Evolutionary conservation across 2,329 filamentous ascomycete species (phyloP).

Genomic region (Neopestalotiopsis sp.): DNA sequence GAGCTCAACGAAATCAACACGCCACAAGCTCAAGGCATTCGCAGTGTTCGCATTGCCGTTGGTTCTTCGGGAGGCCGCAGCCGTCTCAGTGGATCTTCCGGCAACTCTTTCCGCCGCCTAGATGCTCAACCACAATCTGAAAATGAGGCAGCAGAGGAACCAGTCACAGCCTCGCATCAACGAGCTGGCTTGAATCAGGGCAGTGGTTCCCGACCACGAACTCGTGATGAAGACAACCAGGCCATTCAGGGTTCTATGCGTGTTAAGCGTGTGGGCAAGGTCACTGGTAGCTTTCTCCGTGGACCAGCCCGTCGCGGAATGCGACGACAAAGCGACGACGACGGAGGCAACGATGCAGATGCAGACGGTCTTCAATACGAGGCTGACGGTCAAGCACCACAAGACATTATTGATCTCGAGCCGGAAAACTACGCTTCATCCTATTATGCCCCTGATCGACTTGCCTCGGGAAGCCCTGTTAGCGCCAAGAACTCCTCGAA

Average conservation of each 20-base stretch:
- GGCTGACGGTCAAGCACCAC: slow-evolving; percentile 43
- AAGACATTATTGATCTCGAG: slow-evolving; percentile 41
- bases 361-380: slow-evolving; percentile 48
- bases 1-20: slow-evolving; percentile 55
- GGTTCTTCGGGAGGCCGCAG: slow-evolving; percentile 54
- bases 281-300: slow-evolving; percentile 78
- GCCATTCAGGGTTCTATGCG: slow-evolving; percentile 76
- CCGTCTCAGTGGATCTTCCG: slow-evolving; percentile 42
- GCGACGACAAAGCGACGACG: slow-evolving; percentile 70
- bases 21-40: slow-evolving; percentile 50
- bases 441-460: slow-evolving; percentile 54
- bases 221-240: slow-evolving; percentile 64
- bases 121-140: slow-evolving; percentile 43
- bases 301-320: slow-evolving; percentile 79
- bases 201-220: slow-evolving; percentile 58
- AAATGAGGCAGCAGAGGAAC: slow-evolving; percentile 52
- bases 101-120: slow-evolving; percentile 37
- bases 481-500: slow-evolving; percentile 51
- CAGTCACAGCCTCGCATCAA: slow-evolving; percentile 55
- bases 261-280: slow-evolving; percentile 76
- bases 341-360: slow-evolving; percentile 55
- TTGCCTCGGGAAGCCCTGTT: slow-evolving; percentile 63
- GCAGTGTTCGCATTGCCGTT: slow-evolving; percentile 60
- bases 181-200: slow-evolving; percentile 51
- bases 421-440: slow-evolving; percentile 45